Base-by-base conservation (phyloP, 2,329 filamentous ascomycete species). In the Cordyceps tenuipes region DNA sequence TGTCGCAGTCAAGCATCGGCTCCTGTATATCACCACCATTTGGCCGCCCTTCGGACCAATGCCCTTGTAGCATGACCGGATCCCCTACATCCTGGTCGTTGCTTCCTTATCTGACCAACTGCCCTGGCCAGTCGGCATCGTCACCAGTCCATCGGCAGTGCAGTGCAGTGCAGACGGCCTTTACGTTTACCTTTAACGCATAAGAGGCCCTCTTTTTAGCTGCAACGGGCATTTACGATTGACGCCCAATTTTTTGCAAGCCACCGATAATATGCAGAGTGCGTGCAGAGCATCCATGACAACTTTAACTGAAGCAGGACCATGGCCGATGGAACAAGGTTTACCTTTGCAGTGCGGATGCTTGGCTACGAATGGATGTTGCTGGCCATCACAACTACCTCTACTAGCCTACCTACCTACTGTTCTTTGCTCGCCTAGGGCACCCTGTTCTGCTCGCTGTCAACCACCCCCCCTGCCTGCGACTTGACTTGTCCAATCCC, bases 211-310 rank as follows among this genome's bases (percentile, higher is more conserved):
- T 29, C 15, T n/a, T 34, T 21, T 36, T 56, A n/a, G 29, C 41
- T 50, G 17, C 46, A 31, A 43, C 46, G 23, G 34, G 36, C 41
- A 56, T 36, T 56, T 49, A 29, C 23, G 23, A 23, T 39, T 39
- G 44, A 39, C 55, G 46, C 31, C 55, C 23, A 49, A 57, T 3
- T 31, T 21, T 57, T 13, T 57, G 29, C 53, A 57, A 57, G 54
- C 54, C 46, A 57, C 54, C 19, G 19, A 49, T 39, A 19, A 29
- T 29, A 29, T n/a, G n/a, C 29, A 1, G 29, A 29, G 29, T 29
- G 21, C 26, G 29, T 3, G 21, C 26, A 49, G 3, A 57, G 31
- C 21, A 49, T 41, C 9, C 31, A 29, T 6, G 5, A 29, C n/a
- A 36, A 17, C 34, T 47, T 17, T 21, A 46, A 36, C 23, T 23